Evolutionary conservation across 805 yeast genomes (phyloP), one percentile per base, ranked within the genome.

Genomic region (Ogataea pignaliae): DNA sequence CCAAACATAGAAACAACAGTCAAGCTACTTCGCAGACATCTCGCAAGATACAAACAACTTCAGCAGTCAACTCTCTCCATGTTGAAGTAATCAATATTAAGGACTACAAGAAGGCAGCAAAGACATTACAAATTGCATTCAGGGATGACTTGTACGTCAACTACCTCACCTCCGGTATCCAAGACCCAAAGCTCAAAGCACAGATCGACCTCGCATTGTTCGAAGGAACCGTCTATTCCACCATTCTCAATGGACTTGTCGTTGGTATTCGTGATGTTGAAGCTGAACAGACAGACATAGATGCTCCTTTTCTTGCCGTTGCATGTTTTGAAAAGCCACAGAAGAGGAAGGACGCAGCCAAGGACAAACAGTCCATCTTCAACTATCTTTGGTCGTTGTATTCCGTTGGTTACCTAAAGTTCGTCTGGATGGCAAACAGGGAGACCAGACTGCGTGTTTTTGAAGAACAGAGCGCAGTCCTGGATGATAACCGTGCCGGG

Each of bases 61-160:
- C 13, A 29, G 17, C 15, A 28, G 11, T 28, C 29, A 42, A 42
- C 38, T 17, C 36, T 10, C 47, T 49, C 17, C 54, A 52, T 30
- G 65, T 63, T n/a, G 68, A 63, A 46, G 64, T 64, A 8, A 55
- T 66, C 13, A 55, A 54, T 4, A 51, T 63, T 14, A 57, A 64
- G 39, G 82, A 78, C 50, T 79, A 76, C 52, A 73, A 71, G 47
- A 69, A 78, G 46, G 80, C 80, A 26, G 82, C 83, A 18, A 68
- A 68, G 45, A 76, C 82, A 8, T 64, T 79, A 42, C 69, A 70
- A 42, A 61, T 75, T 42, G 76, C 81, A 4, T 79, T 79, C 55
- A 73, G 70, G 50, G 72, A 75, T 41, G 84, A 79, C 57, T 71
- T 77, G 29, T 77, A 77, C 52, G 71, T 75, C 45, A 68, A 70